Conservation (phyloP, 2,329 filamentous ascomycete genomes). For the Pseudocercospora cruenta region DNA sequence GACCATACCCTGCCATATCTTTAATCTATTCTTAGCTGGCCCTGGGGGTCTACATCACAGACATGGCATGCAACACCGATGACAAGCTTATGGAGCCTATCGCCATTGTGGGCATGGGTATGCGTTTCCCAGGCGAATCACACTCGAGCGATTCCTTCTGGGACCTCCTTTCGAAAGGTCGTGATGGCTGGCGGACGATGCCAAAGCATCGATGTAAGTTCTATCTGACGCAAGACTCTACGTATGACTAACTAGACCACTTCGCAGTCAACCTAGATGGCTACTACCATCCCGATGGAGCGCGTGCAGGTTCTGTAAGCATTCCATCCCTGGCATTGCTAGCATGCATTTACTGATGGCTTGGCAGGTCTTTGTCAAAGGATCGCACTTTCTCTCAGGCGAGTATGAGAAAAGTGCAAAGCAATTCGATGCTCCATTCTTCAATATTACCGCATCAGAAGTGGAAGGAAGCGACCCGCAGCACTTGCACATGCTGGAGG, state of each 20-base stretch:
- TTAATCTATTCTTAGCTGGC: not conserved
- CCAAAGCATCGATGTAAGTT: conserved; percentile 10
- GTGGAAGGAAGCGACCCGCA: conserved; percentile 8
- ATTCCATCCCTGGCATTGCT: no score
- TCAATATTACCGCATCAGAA: conserved; percentile 12
- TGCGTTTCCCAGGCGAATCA: conserved; percentile 15
- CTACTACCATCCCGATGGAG: conserved; percentile 11
- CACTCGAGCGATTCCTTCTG: conserved; percentile 12
- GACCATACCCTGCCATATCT: not conserved
- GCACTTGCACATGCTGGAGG: conserved; percentile 10
- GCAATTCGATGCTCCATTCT: conserved; percentile 21
- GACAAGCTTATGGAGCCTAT: conserved; percentile 11
- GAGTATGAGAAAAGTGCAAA: conserved; percentile 6
- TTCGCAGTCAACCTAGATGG: conserved; percentile 7
- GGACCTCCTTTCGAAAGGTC: conserved; percentile 9
- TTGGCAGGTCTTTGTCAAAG: not conserved
- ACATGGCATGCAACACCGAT: not conserved
- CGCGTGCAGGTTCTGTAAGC: conserved; percentile 7
- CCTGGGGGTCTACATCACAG: not conserved
- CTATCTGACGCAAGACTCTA: not conserved
- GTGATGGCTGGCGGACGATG: conserved; percentile 2
- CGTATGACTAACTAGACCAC: not conserved
- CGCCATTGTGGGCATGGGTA: conserved; percentile 17
- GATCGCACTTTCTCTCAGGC: conserved; percentile 12
- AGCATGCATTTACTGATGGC: not conserved